phyloP scores from a whole-genome alignment of 768 basidiomycete genomes.

The Tulasnella sp. region DNA sequence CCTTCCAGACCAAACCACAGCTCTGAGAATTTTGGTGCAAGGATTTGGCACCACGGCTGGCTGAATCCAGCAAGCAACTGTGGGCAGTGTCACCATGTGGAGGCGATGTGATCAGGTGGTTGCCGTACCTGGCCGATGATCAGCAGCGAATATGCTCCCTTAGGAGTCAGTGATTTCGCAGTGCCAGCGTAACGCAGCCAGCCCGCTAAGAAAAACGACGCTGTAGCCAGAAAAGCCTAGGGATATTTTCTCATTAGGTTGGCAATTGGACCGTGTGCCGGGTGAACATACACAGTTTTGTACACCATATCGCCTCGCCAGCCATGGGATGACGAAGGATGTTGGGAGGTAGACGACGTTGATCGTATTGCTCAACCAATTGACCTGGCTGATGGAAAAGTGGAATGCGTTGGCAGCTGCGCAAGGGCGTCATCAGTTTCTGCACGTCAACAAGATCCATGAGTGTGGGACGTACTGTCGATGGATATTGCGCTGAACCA shows the following conservation, averaged over 20 bases:
- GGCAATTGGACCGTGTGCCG: background rate
- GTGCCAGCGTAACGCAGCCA: constrained; percentile 75
- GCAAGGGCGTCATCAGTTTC: background rate
- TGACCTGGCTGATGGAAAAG: constrained; percentile 58
- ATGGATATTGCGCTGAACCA: constrained; percentile 82
- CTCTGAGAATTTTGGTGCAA: constrained; percentile 72
- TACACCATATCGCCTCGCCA: constrained; percentile 49
- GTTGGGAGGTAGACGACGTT: constrained; percentile 49
- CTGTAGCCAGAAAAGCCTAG: constrained; percentile 51
- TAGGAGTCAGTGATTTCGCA: constrained; percentile 36
- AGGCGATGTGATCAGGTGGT: no score
- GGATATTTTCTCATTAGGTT: background rate
- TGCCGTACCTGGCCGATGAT: constrained; percentile 52
- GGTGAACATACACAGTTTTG: constrained; percentile 43
- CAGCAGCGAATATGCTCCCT: constrained; percentile 49
- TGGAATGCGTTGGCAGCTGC: constrained; percentile 30
- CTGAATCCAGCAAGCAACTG: constrained; percentile 52
- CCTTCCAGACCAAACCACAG: constrained; percentile 68
- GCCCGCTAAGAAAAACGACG: constrained; percentile 43
- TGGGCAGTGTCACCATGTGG: background rate
- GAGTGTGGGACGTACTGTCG: constrained; percentile 33
- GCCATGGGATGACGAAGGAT: constrained; percentile 44
- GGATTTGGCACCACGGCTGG: constrained; percentile 62
- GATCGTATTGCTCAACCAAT: constrained; percentile 68
- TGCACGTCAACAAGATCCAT: background rate